Evolutionary conservation across 371 early-diverging fungal genomes (phyloP).

Genomic region (Amoeboaphelidium protococcarum): DNA sequence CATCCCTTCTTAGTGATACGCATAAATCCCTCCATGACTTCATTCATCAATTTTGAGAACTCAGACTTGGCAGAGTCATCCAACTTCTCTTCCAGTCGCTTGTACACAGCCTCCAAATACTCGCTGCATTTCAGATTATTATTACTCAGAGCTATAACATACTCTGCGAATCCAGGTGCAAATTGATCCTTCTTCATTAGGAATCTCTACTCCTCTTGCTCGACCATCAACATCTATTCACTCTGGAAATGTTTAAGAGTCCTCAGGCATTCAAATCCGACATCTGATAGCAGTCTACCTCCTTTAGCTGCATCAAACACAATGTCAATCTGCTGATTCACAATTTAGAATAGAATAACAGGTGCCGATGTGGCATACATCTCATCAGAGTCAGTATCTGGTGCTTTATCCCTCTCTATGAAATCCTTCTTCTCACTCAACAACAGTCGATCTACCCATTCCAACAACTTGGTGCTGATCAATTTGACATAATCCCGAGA

Average conservation of each 20-base stretch:
- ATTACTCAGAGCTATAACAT: conserved; percentile 75
- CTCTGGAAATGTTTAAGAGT: conserved; percentile 49
- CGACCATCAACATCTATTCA: conserved; percentile 42
- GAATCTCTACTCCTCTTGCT: conserved; percentile 40
- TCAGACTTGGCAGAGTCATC: conserved; percentile 33
- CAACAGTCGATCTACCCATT: conserved; percentile 76
- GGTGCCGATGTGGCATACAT: conserved; percentile 50
- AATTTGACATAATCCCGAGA: conserved; percentile 60
- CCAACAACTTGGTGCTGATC: conserved; percentile 48
- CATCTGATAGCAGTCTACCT: conserved; percentile 55
- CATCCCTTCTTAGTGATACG: conserved; percentile 39
- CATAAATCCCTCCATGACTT: conserved; percentile 42
- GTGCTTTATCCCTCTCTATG: conserved; percentile 32
- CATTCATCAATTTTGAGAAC: conserved; percentile 26
- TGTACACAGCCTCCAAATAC: conserved; percentile 46
- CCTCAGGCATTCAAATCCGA: conserved; percentile 55
- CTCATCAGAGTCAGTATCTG: conserved; percentile 44
- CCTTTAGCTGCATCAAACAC: conserved; percentile 46
- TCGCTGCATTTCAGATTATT: conserved; percentile 66
- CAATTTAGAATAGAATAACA: conserved; percentile 71
- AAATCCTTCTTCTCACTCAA: conserved; percentile 52
- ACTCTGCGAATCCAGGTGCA: conserved; percentile 60
- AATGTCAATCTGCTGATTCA: conserved; percentile 81
- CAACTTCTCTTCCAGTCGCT: conserved; percentile 31
- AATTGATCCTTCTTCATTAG: conserved; percentile 33